Evolutionary conservation across 1,284 basidiomycete genomes (phyloP), one percentile per base, ranked within the genome.

Genomic region (Moesziomyces sp.): DNA sequence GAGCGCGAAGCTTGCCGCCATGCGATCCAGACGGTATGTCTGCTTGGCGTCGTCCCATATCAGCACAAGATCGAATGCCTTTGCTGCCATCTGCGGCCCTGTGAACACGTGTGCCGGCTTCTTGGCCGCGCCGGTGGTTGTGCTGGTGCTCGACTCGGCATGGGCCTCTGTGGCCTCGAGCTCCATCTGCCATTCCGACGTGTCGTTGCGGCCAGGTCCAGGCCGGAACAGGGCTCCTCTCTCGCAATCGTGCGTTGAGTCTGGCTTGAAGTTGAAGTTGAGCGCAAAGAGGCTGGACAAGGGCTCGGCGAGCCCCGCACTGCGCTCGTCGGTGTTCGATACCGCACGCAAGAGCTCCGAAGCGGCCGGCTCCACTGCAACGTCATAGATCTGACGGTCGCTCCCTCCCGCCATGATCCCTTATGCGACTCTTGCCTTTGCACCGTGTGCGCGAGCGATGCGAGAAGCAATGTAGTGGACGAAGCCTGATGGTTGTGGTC

Each of bases 261-360:
- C 66, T 1, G 71, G 71, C 58, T 74, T 74, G 59, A 74, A 74
- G 58, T 74, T 74, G 58, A 69, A 74, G 52, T 60, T 65, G 19
- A 74, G 44, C 0, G 71, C 58, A 10, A 69, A 60, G 46, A 62
- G 60, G 46, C 38, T 51, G 4, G 66, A 33, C 58, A 21, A 58
- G 57, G 19, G 50, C n/a, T 26, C 46, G 28, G 35, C 14, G 38
- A 30, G 45, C 16, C 33, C 38, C 8, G 52, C 24, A 23, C n/a
- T 23, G 30, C 16, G 24, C 11, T 8, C 42, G 13, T 42, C 13
- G 30, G 1, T 11, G 14, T 68, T 46, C 3, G 58, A 51, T 1
- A 18, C 40, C 9, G 54, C 42, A 35, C 48, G 19, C 16, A 67
- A 48, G 5, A 67, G 49, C 1, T 48, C 59, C 10, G 56, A 38